Evolutionary conservation across 139 green algal genomes (phyloP), one percentile per base, ranked within the genome.

Genomic region (Micractinium sp.): DNA sequence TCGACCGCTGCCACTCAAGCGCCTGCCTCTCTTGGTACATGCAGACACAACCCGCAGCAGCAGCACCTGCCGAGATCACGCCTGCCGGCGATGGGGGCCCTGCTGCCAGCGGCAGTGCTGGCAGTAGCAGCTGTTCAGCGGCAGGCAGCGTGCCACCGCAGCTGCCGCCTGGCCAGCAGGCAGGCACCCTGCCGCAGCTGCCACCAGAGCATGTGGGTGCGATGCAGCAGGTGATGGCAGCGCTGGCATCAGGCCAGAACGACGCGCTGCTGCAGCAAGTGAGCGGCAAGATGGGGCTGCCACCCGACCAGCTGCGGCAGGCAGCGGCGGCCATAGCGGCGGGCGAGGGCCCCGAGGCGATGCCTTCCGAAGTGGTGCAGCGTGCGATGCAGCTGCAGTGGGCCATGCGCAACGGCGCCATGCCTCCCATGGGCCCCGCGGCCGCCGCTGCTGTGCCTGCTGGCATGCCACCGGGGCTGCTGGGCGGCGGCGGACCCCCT

Each of bases 211-310:
- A 87, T 12, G 67, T 67, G 0, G 83, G 38, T 2, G 74, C 53
- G 27, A 81, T 88, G 85, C 85, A 88, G 85, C 31, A 69, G 85
- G 85, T 73, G 36, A 82, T 88, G 85, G 63, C 39, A n/a, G 85
- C 71, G 0, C 31, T 88, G 39, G 71, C 85, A 5, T 35, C 69
- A 7, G 84, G 85, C 19, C 71, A 88, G 31, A 33, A 81, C 31
- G 23, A 23, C 14, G 27, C 67, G 39, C 67, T 88, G 67, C 56
- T 90, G 33, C 33, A 85, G 35, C 56, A 80, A 27, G 87, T 90
- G 33, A 86, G 74, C 69, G 47, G 23, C 35, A 87, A 76, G 35
- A 90, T 90, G 87, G 87, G 87, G 0, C 2, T 90, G 18, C 5
- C 53, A 3, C 33, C 87, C 1, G 77, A 73, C 18, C 69, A 90